Percentiles rank a stretch among this genome's conserved stretches.
Conservation (phyloP, 208 protist species). For the Acanthamoeba lugdunensis region DNA sequence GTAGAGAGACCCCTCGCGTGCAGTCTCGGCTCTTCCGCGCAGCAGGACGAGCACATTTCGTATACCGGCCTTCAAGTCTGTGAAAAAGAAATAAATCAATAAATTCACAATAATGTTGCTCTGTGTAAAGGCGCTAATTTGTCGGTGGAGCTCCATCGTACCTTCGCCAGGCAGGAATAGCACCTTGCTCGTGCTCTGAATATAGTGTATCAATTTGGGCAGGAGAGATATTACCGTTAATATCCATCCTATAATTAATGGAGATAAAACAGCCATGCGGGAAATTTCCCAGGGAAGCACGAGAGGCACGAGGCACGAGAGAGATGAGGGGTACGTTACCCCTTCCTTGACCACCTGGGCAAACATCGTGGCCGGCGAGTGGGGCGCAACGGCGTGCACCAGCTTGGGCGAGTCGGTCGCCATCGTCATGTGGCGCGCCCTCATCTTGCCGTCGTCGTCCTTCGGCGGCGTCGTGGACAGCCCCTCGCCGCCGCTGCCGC, state of each 20-base stretch:
- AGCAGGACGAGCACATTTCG: constrained; percentile 47
- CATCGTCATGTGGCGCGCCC: neutral
- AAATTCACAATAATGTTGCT: neutral
- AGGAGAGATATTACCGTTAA: neutral
- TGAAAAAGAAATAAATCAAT: neutral
- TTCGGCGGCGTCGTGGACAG: neutral
- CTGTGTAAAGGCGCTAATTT: neutral
- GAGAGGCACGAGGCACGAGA: neutral
- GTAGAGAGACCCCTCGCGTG: constrained; percentile 48
- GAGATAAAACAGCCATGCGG: neutral
- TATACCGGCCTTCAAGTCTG: constrained; percentile 50
- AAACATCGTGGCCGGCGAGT: constrained; percentile 56
- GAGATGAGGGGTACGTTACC: too few relatives aligned
- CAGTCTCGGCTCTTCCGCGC: constrained; percentile 21
- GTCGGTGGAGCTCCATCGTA: neutral
- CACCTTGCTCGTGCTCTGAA: constrained; percentile 52
- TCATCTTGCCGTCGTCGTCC: neutral
- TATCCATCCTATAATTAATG: neutral
- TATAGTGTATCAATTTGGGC: neutral
- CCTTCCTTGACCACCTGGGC: constrained; percentile 33
- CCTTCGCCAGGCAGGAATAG: constrained; percentile 69
- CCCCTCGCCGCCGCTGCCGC: neutral
- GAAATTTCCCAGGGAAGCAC: neutral
- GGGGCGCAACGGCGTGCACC: neutral
- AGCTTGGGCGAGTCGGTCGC: constrained; percentile 27